Evolutionary conservation across 2,329 filamentous ascomycete genomes (phyloP).

Genomic region (Pseudocercospora cruenta): DNA sequence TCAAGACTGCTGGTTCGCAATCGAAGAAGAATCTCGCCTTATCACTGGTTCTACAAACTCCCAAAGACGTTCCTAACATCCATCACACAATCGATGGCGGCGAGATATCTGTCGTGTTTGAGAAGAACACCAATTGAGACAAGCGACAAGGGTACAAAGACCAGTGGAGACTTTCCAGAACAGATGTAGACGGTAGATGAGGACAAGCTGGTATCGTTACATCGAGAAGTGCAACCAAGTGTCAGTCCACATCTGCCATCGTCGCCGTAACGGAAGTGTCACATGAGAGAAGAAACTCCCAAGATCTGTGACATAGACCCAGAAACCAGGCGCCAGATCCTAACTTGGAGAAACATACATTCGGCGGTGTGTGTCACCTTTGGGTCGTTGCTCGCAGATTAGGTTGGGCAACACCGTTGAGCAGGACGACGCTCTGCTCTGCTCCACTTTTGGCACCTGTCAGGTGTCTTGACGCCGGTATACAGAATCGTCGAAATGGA

Average conservation of each 20-base stretch:
- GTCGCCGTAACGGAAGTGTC: slow-evolving; percentile 10
- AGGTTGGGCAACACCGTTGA: slow-evolving; percentile 11
- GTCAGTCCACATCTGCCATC: slow-evolving; percentile 1
- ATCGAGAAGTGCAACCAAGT: slow-evolving; percentile 2
- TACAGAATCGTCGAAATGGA: neutral
- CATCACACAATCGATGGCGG: slow-evolving; percentile 25
- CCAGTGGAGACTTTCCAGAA: slow-evolving; percentile 1
- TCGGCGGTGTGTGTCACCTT: slow-evolving; percentile 12
- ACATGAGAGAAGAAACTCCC: slow-evolving; percentile 12
- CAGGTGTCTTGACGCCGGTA: slow-evolving; percentile 13
- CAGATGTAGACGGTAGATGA: neutral
- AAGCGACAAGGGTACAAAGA: neutral
- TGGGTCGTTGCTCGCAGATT: neutral
- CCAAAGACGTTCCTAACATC: slow-evolving; percentile 14
- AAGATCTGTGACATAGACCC: slow-evolving; percentile 6
- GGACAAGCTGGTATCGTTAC: slow-evolving; percentile 6
- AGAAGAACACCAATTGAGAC: slow-evolving; percentile 10
- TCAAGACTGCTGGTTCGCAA: slow-evolving; percentile 13
- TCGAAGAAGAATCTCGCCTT: slow-evolving; percentile 19
- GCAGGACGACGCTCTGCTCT: slow-evolving; percentile 11
- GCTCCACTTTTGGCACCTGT: slow-evolving; percentile 25
- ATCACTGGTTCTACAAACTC: slow-evolving; percentile 23
- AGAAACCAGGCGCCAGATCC: slow-evolving; percentile 13
- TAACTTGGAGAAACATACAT: slow-evolving; percentile 10
- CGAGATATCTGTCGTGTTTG: slow-evolving; percentile 25